These are phyloP conservation scores for Helotiales sp. DNA, from an alignment of 2,329 filamentous ascomycete species.

Conservation along the genomic window DNA sequence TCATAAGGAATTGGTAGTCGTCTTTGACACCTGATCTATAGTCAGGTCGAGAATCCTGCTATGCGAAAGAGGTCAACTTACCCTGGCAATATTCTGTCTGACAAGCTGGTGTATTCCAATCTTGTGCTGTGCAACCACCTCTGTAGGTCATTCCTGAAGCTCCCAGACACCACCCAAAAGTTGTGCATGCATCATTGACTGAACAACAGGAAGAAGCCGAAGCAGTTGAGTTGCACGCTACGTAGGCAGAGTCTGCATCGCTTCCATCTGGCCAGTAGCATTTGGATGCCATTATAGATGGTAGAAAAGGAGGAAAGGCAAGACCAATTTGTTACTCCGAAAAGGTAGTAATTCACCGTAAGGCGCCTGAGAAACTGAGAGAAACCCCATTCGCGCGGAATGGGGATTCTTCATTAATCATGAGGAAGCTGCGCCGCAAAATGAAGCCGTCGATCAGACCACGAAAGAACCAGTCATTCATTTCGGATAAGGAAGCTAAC, in stretches of 20 bases:
- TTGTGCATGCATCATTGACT: background rate
- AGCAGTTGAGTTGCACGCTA: background rate
- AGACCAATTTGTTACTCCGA: too few species aligned
- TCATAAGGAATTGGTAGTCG: background rate
- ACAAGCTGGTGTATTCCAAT: background rate
- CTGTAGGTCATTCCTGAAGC: background rate
- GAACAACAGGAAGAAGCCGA: background rate
- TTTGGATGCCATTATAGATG: background rate
- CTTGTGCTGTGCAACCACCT: background rate
- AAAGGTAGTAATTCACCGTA: too few species aligned
- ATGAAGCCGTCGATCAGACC: too few species aligned
- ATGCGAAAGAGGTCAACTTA: background rate
- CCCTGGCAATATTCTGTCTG: background rate
- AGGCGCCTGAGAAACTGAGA: too few species aligned
- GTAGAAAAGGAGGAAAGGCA: background rate
- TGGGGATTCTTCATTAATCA: too few species aligned
- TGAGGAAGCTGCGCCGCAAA: too few species aligned
- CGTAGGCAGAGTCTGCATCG: background rate
- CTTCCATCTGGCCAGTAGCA: background rate
- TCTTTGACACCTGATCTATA: background rate
- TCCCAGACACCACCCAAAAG: slow-evolving; percentile 1
- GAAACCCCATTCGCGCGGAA: too few species aligned
- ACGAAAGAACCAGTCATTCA: too few species aligned
- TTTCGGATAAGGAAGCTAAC: too few species aligned
- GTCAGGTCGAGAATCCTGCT: too few species aligned